Conservation (phyloP, 305 asterid species). For the Euphrasia arctica region DNA sequence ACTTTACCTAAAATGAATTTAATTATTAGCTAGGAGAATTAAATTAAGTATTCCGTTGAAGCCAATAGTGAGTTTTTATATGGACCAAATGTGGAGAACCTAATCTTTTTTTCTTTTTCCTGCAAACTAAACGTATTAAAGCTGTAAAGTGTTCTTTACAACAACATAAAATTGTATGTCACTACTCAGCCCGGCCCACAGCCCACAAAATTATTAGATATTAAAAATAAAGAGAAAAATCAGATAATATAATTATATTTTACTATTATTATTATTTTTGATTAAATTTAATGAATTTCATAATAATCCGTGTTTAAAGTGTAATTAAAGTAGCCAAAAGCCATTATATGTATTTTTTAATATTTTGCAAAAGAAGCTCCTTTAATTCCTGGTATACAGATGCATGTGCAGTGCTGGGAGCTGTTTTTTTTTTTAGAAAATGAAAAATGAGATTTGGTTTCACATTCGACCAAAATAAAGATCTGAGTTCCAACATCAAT, state of each 20-base stretch:
- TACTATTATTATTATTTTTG: not conserved
- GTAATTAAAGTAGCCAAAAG: too few relatives aligned
- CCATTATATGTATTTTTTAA: too few relatives aligned
- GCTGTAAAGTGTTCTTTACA: conserved; percentile 15
- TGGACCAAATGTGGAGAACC: conserved; percentile 9
- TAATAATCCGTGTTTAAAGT: too few relatives aligned
- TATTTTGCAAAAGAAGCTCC: too few relatives aligned
- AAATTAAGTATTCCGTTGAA: not conserved
- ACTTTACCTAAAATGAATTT: too few relatives aligned
- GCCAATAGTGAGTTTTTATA: not conserved
- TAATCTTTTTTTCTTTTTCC: not conserved
- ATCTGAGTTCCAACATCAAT: not conserved
- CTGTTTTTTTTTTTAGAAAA: too few relatives aligned
- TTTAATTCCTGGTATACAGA: too few relatives aligned
- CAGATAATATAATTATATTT: not conserved
- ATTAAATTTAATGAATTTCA: not conserved
- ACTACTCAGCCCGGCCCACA: conserved; percentile 16
- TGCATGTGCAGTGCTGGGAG: too few relatives aligned
- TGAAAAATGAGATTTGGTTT: conserved; percentile 14
- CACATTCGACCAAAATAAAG: conserved; percentile 13
- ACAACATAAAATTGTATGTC: conserved; percentile 16
- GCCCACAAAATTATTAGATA: too few relatives aligned
- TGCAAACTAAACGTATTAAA: conserved; percentile 28
- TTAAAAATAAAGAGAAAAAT: not conserved
- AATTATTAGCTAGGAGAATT: too few relatives aligned